phyloP scores from a whole-genome alignment of 1,284 basidiomycete species.

The Schizophyllum commune region DNA sequence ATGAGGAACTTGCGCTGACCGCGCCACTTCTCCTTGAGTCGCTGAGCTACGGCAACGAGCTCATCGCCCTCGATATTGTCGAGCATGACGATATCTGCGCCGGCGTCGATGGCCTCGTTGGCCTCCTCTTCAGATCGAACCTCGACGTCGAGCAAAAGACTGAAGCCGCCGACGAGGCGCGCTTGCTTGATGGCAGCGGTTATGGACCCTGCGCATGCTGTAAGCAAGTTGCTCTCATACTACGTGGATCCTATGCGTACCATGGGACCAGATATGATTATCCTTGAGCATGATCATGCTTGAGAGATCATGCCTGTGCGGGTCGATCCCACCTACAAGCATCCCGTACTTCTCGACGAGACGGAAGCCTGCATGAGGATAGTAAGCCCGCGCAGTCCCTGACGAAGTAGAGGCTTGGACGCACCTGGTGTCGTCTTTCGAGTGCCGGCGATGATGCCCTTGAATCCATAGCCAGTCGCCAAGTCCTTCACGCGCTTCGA shows the following conservation, averaged over 20 bases:
- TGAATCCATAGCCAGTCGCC: slow-evolving; percentile 76
- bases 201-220: slow-evolving; percentile 64
- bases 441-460: slow-evolving; percentile 90
- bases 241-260: slow-evolving; percentile 40
- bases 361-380: slow-evolving; percentile 62
- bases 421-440: slow-evolving; percentile 95
- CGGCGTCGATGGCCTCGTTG: slow-evolving; percentile 91
- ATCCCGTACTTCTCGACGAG: slow-evolving; percentile 99
- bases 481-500: slow-evolving; percentile 76
- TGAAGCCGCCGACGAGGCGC: slow-evolving; percentile 88
- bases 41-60: slow-evolving; percentile 59
- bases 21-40: slow-evolving; percentile 69
- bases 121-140: slow-evolving; percentile 86
- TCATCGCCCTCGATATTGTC: slow-evolving; percentile 87
- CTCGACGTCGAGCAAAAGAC: slow-evolving; percentile 90
- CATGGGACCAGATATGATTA: slow-evolving; percentile 94
- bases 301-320: slow-evolving; percentile 93
- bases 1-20: slow-evolving; percentile 80
- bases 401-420: slow-evolving; percentile 3
- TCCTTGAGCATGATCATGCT: slow-evolving; percentile 99
- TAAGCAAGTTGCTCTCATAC: slow-evolving; percentile 1
- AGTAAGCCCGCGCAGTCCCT: neutral
- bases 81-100: slow-evolving; percentile 97
- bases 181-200: slow-evolving; percentile 82
- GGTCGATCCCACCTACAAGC: slow-evolving; percentile 95